Evolutionary conservation across 352 stramenopile species (phyloP).

Genomic region (Pythium oligandrum): DNA sequence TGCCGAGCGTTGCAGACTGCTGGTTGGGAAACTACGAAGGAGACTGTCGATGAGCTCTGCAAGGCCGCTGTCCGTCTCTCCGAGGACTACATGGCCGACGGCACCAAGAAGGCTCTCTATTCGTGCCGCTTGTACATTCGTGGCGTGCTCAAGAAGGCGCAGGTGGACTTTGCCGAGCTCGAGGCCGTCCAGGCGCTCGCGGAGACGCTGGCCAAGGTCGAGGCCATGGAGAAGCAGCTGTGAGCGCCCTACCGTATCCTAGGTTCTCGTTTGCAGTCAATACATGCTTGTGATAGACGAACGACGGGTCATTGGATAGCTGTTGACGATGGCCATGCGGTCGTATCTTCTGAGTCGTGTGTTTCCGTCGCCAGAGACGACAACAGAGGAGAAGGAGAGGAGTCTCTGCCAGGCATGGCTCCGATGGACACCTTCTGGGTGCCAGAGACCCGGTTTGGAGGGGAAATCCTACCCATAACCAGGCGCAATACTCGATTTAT

Average conservation of each 20-base stretch:
- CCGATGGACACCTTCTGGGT: too few relatives aligned
- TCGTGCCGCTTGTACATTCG: constrained; percentile 72
- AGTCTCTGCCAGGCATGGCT: too few relatives aligned
- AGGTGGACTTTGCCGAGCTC: constrained; percentile 55
- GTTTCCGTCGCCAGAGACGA: neutral
- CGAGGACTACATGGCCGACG: constrained; percentile 59
- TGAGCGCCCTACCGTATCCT: neutral
- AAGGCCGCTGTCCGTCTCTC: constrained; percentile 44
- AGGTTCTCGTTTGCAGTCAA: neutral
- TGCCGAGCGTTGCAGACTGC: constrained; percentile 65
- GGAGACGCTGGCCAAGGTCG: constrained; percentile 48
- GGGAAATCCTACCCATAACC: too few relatives aligned
- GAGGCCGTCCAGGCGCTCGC: constrained; percentile 43
- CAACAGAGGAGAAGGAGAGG: constrained; percentile 2
- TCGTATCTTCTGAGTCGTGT: neutral
- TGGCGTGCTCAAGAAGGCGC: constrained; percentile 71
- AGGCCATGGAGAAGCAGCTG: constrained; percentile 46
- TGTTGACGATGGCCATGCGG: neutral
- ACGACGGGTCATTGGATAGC: neutral
- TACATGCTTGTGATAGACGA: neutral
- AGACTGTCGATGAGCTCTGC: constrained; percentile 56
- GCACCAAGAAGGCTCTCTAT: constrained; percentile 77
- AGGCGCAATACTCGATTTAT: too few relatives aligned
- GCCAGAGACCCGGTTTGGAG: too few relatives aligned
- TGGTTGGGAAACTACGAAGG: constrained; percentile 63